Conservation (phyloP, 768 basidiomycete species). For the Hydnomerulius pinastri region DNA sequence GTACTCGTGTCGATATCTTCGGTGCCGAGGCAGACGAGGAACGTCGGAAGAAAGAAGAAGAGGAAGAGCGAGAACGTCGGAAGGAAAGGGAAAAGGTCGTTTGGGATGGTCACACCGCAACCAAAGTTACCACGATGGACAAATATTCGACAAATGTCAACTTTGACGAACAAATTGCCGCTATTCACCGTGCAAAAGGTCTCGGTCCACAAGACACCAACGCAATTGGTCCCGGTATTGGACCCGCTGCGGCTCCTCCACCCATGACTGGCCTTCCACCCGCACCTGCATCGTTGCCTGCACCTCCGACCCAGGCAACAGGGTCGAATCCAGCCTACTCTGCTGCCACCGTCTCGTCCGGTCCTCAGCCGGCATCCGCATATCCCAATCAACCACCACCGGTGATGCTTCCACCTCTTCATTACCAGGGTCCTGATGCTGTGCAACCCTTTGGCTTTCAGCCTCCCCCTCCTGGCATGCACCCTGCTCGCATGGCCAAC, state of each 20-base stretch:
- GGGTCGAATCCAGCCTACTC: slow-evolving; percentile 59
- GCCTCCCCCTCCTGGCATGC: slow-evolving; percentile 68
- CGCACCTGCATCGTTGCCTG: slow-evolving; percentile 71
- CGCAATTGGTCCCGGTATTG: slow-evolving; percentile 87
- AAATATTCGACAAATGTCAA: slow-evolving; percentile 93
- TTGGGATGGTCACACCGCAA: slow-evolving; percentile 98
- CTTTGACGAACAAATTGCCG: slow-evolving; percentile 97
- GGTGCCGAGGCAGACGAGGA: slow-evolving; percentile 94
- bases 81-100: slow-evolving; percentile 94
- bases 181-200: slow-evolving; percentile 92
- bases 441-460: slow-evolving; percentile 81
- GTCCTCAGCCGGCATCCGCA: slow-evolving; percentile 84
- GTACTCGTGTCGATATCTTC: slow-evolving; percentile 97
- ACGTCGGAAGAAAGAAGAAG: slow-evolving; percentile 81
- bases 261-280: slow-evolving; percentile 64
- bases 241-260: slow-evolving; percentile 73
- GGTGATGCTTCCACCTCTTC: slow-evolving; percentile 83
- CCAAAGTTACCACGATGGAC: slow-evolving; percentile 88
- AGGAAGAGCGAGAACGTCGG: slow-evolving; percentile 76
- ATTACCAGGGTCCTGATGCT: slow-evolving; percentile 79
- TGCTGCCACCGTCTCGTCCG: slow-evolving; percentile 88
- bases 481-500: slow-evolving; percentile 65
- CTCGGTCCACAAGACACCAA: slow-evolving; percentile 79
- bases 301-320: slow-evolving; percentile 55
- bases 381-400: slow-evolving; percentile 59